Evolutionary conservation across 345 rosid genomes (phyloP), one percentile per base, ranked within the genome.

Genomic region (Lepidium sativum): DNA sequence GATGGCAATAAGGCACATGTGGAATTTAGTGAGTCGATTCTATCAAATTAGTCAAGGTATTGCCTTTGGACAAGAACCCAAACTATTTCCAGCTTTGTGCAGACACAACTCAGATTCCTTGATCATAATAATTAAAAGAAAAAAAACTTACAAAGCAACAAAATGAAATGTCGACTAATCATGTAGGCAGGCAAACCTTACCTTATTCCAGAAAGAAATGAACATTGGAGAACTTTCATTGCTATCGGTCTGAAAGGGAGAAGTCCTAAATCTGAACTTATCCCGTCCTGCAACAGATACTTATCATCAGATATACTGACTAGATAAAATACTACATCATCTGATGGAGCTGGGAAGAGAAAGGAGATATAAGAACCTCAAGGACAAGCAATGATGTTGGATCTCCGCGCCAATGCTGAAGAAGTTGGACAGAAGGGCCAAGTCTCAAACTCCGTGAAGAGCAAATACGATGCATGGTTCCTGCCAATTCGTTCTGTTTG

Each of bases 181-280:
- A 38, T 18, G 40, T 37, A 20, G 31, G 44, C 60, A 60, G 29
- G 60, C 18, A 49, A 55, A 12, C 15, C 77, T 58, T 76, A 87
- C 98, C 76, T 80, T 70, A 84, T 80, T 77, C 94, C 97, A 54
- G 82, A 80, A 47, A 83, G 79, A 65, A 92, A 92, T 10, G 98
- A 92, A 67, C 97, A 89, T 27, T 77, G 83, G 56, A 86, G 96
- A 72, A 89, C 82, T 75, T 83, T 87, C 96, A 89, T 92, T 20
- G 68, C 78, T 66, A 81, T 65, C 37, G 83, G 87, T 69, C 82
- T 78, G 80, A 81, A 92, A 49, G 97, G 97, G 69, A 84, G 74
- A 70, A 92, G 85, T 44, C 85, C 89, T 37, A 84, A 50, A 60
- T 80, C 75, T 50, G 83, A 78, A 79, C 80, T 86, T 42, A 72